Conservation (phyloP, 2,329 filamentous ascomycete species). For the Magnaporthiopsis incrustans region DNA sequence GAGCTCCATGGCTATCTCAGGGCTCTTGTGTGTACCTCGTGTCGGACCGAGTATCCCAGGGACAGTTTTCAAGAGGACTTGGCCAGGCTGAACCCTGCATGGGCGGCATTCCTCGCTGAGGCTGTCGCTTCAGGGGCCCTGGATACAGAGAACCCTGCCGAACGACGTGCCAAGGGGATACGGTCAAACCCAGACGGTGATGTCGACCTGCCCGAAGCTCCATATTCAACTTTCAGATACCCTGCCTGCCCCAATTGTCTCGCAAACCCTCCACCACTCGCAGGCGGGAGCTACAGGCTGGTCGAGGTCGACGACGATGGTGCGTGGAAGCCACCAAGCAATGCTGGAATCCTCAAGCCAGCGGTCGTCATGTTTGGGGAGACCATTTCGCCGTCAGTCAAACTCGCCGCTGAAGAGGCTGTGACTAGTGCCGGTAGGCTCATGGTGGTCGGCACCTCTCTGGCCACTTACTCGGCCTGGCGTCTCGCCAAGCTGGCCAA, state of each 20-base stretch:
- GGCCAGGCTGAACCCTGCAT: conserved; percentile 73
- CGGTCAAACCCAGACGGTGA: conserved; percentile 92
- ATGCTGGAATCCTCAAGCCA: conserved; percentile 79
- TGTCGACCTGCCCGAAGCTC: conserved; percentile 78
- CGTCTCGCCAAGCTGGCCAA: conserved; percentile 75
- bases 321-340: conserved; percentile 60
- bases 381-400: conserved; percentile 63
- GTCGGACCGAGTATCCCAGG: conserved; percentile 62
- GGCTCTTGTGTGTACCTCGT: conserved; percentile 72
- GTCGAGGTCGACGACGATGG: conserved; percentile 73
- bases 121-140: conserved; percentile 69
- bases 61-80: conserved; percentile 69
- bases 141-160: conserved; percentile 65
- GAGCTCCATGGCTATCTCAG: conserved; percentile 91
- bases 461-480: conserved; percentile 96
- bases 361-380: conserved; percentile 97
- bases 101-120: conserved; percentile 67
- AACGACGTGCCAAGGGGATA: conserved; percentile 60
- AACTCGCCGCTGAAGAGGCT: conserved; percentile 67
- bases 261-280: conserved; percentile 46
- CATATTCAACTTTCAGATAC: conserved; percentile 85
- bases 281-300: conserved; percentile 43
- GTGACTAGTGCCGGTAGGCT: conserved; percentile 70
- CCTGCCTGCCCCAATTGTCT: conserved; percentile 81
- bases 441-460: conserved; percentile 76